phyloP scores from a whole-genome alignment of 495 filamentous ascomycete genomes.

The Neurospora sp. region DNA sequence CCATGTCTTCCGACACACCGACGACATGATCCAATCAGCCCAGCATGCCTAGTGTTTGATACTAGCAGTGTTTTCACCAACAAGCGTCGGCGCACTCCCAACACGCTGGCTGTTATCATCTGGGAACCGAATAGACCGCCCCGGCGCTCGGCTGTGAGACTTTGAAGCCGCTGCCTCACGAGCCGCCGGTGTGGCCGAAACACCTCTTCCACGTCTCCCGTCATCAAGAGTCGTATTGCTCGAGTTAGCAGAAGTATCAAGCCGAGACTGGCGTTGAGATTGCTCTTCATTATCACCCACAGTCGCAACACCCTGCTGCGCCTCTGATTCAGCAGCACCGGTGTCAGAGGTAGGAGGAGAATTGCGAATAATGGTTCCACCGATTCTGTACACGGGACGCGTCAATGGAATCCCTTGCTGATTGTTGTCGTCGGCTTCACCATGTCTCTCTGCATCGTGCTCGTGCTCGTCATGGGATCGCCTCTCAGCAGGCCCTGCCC shows the following conservation, averaged over 20 bases:
- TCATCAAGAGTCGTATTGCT: neutral
- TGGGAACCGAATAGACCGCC: conserved; percentile 34
- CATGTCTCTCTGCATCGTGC: neutral
- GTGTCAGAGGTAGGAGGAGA: neutral
- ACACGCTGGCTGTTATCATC: conserved; percentile 19
- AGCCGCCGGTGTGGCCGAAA: neutral
- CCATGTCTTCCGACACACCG: neutral
- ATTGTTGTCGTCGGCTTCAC: neutral
- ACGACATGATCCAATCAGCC: neutral
- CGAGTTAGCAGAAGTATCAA: neutral
- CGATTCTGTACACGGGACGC: conserved; percentile 42
- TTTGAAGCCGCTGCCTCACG: neutral
- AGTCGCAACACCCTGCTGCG: neutral
- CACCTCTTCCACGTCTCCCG: neutral
- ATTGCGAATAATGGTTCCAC: conserved; percentile 17
- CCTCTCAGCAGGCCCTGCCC: neutral
- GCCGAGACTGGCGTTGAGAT: neutral
- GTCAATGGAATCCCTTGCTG: conserved; percentile 11
- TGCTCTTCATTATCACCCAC: neutral
- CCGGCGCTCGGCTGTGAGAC: neutral
- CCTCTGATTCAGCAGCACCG: neutral
- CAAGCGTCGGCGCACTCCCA: neutral
- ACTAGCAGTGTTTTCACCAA: neutral
- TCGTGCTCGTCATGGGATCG: neutral
- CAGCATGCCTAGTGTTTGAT: neutral